A percentile compares a stretch with the other conserved stretches of the same genome.
Conservation (phyloP, 768 basidiomycete species). For the Lentinula sp. region DNA sequence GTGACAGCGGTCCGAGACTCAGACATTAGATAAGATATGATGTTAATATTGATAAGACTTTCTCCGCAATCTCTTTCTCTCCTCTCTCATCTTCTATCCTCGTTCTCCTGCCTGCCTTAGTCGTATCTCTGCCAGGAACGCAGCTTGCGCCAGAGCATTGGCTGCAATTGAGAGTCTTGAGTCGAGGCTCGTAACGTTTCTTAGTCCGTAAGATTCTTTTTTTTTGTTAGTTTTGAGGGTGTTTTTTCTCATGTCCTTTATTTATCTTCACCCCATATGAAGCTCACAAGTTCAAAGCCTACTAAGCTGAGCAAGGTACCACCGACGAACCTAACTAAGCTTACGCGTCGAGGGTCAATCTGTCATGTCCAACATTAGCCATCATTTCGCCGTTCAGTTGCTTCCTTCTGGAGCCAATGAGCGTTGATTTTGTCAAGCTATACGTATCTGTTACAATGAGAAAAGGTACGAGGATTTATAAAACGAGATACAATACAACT, state of each 20-base stretch:
- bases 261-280: not conserved
- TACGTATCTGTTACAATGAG: not conserved
- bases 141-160: too few species aligned
- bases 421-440: not conserved
- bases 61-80: too few species aligned
- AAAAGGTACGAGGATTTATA: not conserved
- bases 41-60: not conserved
- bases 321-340: not conserved
- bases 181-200: not conserved
- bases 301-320: not conserved
- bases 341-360: not conserved
- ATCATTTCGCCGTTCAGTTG: not conserved
- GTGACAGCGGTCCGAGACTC: not conserved
- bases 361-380: not conserved
- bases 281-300: not conserved
- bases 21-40: not conserved
- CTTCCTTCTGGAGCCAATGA: not conserved
- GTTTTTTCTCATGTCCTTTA: not conserved
- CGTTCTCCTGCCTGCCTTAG: too few species aligned
- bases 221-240: not conserved
- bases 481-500: not conserved
- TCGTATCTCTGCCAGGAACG: too few species aligned
- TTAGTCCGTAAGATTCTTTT: not conserved
- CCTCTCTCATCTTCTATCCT: too few species aligned
- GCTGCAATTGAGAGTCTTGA: too few species aligned